Conservation (phyloP, 1,139 yeast genomes). For the Kazachstania sp. region DNA sequence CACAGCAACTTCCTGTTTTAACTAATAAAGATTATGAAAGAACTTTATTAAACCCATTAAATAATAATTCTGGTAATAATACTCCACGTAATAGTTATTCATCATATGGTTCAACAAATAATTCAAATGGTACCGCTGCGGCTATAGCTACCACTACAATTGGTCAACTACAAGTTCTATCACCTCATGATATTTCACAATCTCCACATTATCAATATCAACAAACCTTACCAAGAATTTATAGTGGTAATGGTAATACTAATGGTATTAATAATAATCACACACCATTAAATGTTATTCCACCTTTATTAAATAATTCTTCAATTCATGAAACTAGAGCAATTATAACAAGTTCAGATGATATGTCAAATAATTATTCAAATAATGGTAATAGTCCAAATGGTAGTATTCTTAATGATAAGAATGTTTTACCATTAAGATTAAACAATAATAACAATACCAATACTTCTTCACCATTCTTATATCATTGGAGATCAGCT, state of each 20-base stretch:
- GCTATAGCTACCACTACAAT: slow-evolving; percentile 3
- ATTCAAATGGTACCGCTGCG: slow-evolving; percentile 7
- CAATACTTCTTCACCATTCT: neutral
- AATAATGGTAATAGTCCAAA: neutral
- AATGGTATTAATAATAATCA: neutral
- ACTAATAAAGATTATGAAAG: slow-evolving; percentile 5
- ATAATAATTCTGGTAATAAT: neutral
- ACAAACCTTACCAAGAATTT: slow-evolving; percentile 6
- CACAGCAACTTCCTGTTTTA: slow-evolving; percentile 3
- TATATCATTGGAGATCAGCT: neutral
- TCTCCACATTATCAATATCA: slow-evolving; percentile 9
- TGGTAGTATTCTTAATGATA: neutral
- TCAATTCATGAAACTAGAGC: neutral
- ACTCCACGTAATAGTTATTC: slow-evolving; percentile 1
- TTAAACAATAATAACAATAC: neutral
- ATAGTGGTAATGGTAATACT: slow-evolving; percentile 1
- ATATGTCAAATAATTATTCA: neutral
- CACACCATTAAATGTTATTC: neutral
- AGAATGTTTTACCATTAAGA: slow-evolving; percentile 1
- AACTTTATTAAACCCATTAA: slow-evolving; percentile 5
- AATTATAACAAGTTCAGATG: neutral
- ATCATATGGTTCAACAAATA: neutral
- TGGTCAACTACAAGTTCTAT: slow-evolving; percentile 14
- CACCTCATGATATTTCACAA: neutral
- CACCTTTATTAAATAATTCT: slow-evolving; percentile 1